phyloP scores from a whole-genome alignment of 2,329 filamentous ascomycete genomes.

The Cephalotrichum gorgonifer region DNA sequence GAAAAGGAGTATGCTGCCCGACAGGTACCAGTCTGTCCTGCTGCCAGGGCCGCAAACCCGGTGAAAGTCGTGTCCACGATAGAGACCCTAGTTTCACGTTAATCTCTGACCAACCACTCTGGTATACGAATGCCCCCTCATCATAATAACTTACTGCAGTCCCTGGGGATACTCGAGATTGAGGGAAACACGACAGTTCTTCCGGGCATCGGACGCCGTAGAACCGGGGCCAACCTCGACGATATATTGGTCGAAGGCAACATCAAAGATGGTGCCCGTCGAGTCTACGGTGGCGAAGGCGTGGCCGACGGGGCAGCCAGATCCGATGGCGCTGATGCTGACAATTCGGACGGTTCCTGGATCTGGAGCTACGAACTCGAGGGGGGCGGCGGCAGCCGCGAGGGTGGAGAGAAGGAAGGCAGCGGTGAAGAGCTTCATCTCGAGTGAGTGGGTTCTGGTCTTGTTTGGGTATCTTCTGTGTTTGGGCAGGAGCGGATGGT shows the following conservation, averaged over 20 bases:
- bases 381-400: constrained; percentile 1
- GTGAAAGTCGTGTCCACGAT: constrained; percentile 16
- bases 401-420: constrained; percentile 1
- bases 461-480: background rate
- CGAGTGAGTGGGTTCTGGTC: background rate
- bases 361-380: background rate
- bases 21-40: constrained; percentile 15
- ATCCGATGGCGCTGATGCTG: constrained; percentile 14
- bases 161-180: constrained; percentile 15
- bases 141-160: constrained; percentile 11
- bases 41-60: constrained; percentile 14
- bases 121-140: background rate
- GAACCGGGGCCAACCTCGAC: constrained; percentile 11
- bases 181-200: constrained; percentile 17
- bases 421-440: constrained; percentile 4
- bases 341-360: constrained; percentile 12
- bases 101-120: background rate
- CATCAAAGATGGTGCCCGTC: constrained; percentile 15
- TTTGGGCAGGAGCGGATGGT: background rate
- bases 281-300: constrained; percentile 14
- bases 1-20: constrained; percentile 17
- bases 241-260: constrained; percentile 13
- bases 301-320: constrained; percentile 13
- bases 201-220: constrained; percentile 12
- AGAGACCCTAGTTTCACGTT: constrained; percentile 9